These are phyloP conservation scores for Lupinus albus DNA, from an alignment of 306 rosid species.

Conservation along the genomic window DNA sequence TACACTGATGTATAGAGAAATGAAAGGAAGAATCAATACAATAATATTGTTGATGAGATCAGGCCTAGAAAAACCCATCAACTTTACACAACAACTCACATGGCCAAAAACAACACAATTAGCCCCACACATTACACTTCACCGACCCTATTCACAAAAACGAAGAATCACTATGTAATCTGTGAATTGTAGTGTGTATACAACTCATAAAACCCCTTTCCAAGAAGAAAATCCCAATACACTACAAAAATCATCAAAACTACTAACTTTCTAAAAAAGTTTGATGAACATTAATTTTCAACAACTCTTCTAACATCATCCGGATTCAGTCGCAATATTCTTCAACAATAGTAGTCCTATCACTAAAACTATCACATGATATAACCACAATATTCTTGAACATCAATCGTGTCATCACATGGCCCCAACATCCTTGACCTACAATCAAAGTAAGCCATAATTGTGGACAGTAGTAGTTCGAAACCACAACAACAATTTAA, in stretches of 20 bases:
- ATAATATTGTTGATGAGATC: constrained; percentile 42
- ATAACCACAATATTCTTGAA: too few relatives aligned
- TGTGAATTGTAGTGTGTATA: background rate
- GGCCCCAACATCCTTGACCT: too few relatives aligned
- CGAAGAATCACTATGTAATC: background rate
- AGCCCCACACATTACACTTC: constrained; percentile 6
- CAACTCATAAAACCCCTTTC: background rate
- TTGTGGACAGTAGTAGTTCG: too few relatives aligned
- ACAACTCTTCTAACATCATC: too few relatives aligned
- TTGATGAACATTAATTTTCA: too few relatives aligned
- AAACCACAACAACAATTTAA: too few relatives aligned
- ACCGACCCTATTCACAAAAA: background rate
- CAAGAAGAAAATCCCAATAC: constrained; percentile 35
- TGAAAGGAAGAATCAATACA: constrained; percentile 14
- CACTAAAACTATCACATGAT: too few relatives aligned
- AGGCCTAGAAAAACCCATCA: constrained; percentile 46
- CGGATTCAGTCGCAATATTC: too few relatives aligned
- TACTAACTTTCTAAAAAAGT: too few relatives aligned
- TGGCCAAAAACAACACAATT: constrained; percentile 39
- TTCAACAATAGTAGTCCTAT: too few relatives aligned
- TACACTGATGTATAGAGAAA: constrained; percentile 26
- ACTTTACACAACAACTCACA: constrained; percentile 36
- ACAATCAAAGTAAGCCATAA: too few relatives aligned
- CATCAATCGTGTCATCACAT: too few relatives aligned
- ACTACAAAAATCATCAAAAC: constrained; percentile 3